A percentile compares a stretch with the other conserved stretches of the same genome.
Evolutionary conservation across 2,329 filamentous ascomycete genomes (phyloP).

Genomic region (Trichoderma polysporum): DNA sequence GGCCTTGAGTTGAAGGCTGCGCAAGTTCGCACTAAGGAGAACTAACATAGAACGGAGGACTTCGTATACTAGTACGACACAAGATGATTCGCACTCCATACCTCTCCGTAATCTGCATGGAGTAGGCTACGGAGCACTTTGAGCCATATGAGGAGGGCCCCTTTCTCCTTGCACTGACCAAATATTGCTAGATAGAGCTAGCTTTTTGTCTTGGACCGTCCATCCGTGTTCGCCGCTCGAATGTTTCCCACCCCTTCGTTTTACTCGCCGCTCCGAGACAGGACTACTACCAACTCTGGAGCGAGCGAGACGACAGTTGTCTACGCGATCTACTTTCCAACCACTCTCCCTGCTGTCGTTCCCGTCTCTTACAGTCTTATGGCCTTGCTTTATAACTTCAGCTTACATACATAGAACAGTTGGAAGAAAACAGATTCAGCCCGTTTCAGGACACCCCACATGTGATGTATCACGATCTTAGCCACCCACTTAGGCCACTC

Average conservation of each 20-base stretch:
- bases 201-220: not conserved
- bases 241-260: not conserved
- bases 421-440: slow-evolving; percentile 12
- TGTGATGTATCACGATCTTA: slow-evolving; percentile 21
- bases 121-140: not conserved
- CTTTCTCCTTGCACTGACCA: not conserved
- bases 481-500: slow-evolving; percentile 12
- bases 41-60: not conserved
- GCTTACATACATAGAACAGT: not conserved
- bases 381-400: not conserved
- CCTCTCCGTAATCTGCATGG: not conserved
- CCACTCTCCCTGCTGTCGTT: not conserved
- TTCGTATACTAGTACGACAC: slow-evolving; percentile 3
- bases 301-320: not conserved
- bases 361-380: not conserved
- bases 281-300: not conserved
- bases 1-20: not conserved
- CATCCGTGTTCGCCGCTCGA: not conserved
- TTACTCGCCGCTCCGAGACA: not conserved
- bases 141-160: not conserved
- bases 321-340: not conserved
- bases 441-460: slow-evolving; percentile 21
- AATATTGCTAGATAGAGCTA: not conserved
- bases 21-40: slow-evolving; percentile 8
- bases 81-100: not conserved